Conservation (phyloP, 768 basidiomycete species). For the Lactarius quietus region DNA sequence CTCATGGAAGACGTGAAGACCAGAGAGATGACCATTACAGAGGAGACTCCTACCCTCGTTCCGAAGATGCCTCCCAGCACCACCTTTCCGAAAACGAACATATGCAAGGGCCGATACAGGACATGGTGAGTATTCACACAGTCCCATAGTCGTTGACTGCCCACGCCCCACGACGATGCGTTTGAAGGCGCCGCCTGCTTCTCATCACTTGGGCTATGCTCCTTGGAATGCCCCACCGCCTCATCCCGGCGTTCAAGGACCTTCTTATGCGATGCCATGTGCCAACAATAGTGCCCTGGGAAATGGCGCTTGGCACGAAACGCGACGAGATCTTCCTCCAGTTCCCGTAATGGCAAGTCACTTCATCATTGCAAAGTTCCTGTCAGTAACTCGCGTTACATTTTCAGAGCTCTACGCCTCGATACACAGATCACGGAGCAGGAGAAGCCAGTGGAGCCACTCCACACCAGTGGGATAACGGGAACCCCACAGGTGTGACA, state of each 20-base stretch:
- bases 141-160: neutral
- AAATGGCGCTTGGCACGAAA: neutral
- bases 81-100: neutral
- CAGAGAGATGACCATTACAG: neutral
- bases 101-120: neutral
- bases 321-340: neutral
- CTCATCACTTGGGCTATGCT: neutral
- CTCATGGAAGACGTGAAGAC: neutral
- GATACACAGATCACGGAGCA: neutral
- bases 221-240: constrained; percentile 3
- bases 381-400: neutral
- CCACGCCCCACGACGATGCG: neutral
- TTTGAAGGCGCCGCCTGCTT: neutral
- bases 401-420: neutral
- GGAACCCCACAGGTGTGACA: neutral
- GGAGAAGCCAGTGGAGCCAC: neutral
- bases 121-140: neutral
- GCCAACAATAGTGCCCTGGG: neutral
- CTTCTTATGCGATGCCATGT: neutral
- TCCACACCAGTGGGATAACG: neutral
- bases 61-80: neutral
- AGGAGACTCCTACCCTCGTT: neutral
- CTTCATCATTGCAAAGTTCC: neutral
- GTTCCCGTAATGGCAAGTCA: neutral
- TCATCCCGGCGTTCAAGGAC: neutral